phyloP scores from a whole-genome alignment of 371 early-diverging fungal genomes.

The Syncephalastrum sp. region DNA sequence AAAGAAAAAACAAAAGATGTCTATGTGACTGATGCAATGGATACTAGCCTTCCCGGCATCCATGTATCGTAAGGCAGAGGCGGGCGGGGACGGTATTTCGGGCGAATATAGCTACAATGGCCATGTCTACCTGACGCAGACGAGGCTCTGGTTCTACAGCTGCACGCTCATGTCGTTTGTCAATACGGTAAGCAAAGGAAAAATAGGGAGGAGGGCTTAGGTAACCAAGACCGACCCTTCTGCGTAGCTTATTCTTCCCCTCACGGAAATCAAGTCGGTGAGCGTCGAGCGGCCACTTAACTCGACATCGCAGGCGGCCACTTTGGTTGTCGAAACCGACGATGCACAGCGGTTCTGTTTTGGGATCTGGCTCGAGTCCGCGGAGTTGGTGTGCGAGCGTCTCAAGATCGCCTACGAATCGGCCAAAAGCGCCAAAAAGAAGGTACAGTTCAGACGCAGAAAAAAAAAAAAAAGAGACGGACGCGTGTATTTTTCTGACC shows the following conservation, averaged over 20 bases:
- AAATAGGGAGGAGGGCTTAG: background rate
- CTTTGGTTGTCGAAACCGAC: constrained; percentile 23
- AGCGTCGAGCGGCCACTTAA: constrained; percentile 22
- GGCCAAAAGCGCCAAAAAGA: constrained; percentile 12
- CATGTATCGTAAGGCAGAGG: constrained; percentile 18
- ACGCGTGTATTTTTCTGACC: background rate
- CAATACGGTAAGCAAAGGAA: constrained; percentile 27
- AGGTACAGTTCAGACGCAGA: background rate
- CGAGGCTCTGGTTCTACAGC: constrained; percentile 43
- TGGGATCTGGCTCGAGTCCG: constrained; percentile 35
- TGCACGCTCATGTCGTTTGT: constrained; percentile 37
- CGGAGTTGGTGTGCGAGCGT: constrained; percentile 30
- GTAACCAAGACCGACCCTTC: background rate
- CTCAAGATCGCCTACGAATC: constrained; percentile 24
- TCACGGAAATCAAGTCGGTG: constrained; percentile 30
- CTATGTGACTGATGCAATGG: background rate
- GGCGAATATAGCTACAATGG: constrained; percentile 35
- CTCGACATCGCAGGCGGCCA: constrained; percentile 19
- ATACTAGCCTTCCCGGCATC: constrained; percentile 30
- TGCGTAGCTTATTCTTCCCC: constrained; percentile 32
- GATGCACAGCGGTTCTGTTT: constrained; percentile 17
- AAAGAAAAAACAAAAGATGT: background rate
- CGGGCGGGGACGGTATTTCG: constrained; percentile 4
- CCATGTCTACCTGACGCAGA: constrained; percentile 32
- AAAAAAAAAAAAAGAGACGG: background rate